A percentile compares a stretch with the other conserved stretches of the same genome.
These are phyloP conservation scores for Sambucus nigra DNA, from an alignment of 129 eudicot genomes.

Conservation along the genomic window DNA sequence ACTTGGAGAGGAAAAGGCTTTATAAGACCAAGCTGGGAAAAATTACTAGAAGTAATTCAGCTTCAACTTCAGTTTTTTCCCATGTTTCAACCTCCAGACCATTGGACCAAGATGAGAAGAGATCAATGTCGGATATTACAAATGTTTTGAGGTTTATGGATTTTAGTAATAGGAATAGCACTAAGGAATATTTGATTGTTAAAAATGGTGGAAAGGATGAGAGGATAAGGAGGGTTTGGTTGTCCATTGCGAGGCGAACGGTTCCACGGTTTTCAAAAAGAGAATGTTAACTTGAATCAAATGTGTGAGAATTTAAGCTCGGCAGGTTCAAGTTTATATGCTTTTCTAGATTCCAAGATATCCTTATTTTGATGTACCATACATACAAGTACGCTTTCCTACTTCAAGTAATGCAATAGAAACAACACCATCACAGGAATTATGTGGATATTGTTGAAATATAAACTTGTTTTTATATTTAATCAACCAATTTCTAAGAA, in stretches of 20 bases:
- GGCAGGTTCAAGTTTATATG: too few relatives aligned
- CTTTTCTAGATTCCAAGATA: too few relatives aligned
- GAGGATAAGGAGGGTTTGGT: slow-evolving; percentile 32
- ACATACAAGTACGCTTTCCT: too few relatives aligned
- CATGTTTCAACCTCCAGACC: slow-evolving; percentile 4
- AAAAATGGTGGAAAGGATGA: slow-evolving; percentile 20
- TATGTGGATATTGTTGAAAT: too few relatives aligned
- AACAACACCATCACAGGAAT: too few relatives aligned
- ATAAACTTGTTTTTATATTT: too few relatives aligned
- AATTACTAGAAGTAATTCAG: slow-evolving; percentile 5
- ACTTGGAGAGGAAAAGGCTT: slow-evolving; percentile 32
- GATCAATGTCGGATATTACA: slow-evolving; percentile 54
- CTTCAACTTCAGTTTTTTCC: slow-evolving; percentile 12
- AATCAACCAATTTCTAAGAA: too few relatives aligned
- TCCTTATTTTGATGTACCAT: too few relatives aligned
- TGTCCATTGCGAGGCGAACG: slow-evolving; percentile 48
- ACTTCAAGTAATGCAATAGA: too few relatives aligned
- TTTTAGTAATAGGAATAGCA: slow-evolving; percentile 10
- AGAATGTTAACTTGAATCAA: slow-evolving; percentile 20
- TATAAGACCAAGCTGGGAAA: slow-evolving; percentile 22
- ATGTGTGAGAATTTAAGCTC: slow-evolving; percentile 19
- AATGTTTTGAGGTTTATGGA: slow-evolving; percentile 38
- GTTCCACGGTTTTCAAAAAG: slow-evolving; percentile 43
- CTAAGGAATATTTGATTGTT: slow-evolving; percentile 1
- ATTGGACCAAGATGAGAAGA: slow-evolving; percentile 16